Base-by-base conservation (phyloP, 2,329 filamentous ascomycete genomes). In the Dothistroma septosporum region DNA sequence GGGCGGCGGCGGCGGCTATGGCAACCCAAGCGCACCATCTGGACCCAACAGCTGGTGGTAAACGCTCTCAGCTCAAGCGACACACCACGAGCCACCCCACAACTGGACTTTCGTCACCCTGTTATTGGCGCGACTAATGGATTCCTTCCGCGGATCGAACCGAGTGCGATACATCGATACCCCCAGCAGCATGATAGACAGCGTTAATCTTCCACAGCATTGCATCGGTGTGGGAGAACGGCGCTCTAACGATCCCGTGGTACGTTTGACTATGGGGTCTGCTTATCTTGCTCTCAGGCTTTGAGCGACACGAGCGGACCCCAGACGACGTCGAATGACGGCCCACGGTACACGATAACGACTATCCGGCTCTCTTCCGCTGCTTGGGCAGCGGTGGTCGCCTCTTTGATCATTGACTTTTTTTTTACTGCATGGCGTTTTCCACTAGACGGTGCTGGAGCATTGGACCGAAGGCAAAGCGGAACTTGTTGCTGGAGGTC, bases 41-140 rank as follows among this genome's bases (percentile, higher is more conserved):
- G 66, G 66, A 57, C 37, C 60, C 24, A 66, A 64, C 66, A 68
- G 66, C 66, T 68, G 66, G 66, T 68, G 66, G 66, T 68, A 68
- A 53, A 65, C 53, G 47, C 44, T 48, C 54, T 60, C 53, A 59
- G 58, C 52, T 31, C 2, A n/a, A 35, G 12, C 44, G 28, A 53
- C 41, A 37, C 47, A 58, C 53, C 41, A 61, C 63, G 52, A 14
- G 31, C 19, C 52, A 31, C 37, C 52, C 32, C 50, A 28, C 24
- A n/a, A 21, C 28, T 53, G 4, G 50, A n/a, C 53, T 55, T 59
- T 56, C 53, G 32, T 61, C 54, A 49, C 57, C 56, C 60, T 55
- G 58, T 54, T 57, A 60, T 57, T 59, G 58, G 61, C 60, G 64
- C 60, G 60, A 64, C 57, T 60, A 54, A 57, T 54, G 60, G 57